Base-by-base conservation (phyloP, 441 rosid genomes). In the Omphalea diandra region DNA sequence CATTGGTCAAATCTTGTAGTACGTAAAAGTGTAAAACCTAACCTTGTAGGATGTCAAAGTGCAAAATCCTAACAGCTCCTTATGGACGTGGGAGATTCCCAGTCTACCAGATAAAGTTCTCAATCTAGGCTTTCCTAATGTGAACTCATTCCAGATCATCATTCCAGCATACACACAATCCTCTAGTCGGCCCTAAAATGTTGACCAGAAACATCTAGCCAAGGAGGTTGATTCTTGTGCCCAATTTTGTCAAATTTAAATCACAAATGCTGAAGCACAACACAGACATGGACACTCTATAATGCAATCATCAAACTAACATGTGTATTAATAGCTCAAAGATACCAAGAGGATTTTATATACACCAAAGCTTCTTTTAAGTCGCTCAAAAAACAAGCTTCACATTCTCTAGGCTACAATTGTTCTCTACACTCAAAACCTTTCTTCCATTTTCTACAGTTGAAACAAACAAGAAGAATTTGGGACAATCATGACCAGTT, bases 351-450 rank as follows among this genome's bases (percentile, higher is more conserved):
- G 43, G 78, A 59, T 58, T 55, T 77, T 83, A 65, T 80, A 69
- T 73, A 77, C 81, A 82, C 67, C 78, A 58, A 40, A 40, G 5
- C 74, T 71, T 49, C 53, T 38, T 64, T 70, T 24, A 67, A 73
- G 26, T 70, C 76, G 74, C 70, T 66, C 72, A 69, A 17, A 72
- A 76, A 77, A 24, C 60, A 65, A 71, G 64, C 71, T 74, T 77
- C 81, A 64, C 82, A 74, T 56, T 69, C 69, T 72, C 70, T 54
- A 69, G 57, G 33, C 36, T 52, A 69, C 33, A 77, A 63, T 63
- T 49, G 68, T 68, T 64, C 74, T 73, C 80, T 77, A 70, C 73
- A 75, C 80, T 76, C 80, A 63, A 72, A 61, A 50, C 76, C 70
- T 33, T 43, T 31, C 55, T 54, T 36, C 65, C 79, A 64, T 60